These are phyloP conservation scores for Phytopythium litorale DNA, from an alignment of 352 stramenopile genomes.

Conservation along the genomic window DNA sequence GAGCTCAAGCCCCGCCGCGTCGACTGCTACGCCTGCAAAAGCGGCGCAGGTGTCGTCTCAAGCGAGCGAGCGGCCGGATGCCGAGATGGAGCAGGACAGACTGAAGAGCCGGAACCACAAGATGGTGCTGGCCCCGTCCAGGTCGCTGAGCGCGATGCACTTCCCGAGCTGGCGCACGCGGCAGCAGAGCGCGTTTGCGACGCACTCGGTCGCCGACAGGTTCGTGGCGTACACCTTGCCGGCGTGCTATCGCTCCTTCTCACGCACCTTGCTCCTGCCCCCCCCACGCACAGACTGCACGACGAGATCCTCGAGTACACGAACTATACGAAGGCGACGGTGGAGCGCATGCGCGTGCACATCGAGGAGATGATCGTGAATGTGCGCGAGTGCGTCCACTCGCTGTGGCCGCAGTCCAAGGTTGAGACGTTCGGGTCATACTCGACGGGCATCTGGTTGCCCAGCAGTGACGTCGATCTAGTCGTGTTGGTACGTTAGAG, in stretches of 20 bases:
- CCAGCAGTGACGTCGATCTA: conserved; percentile 82
- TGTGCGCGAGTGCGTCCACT: conserved; percentile 56
- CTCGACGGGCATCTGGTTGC: conserved; percentile 85
- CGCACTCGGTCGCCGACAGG: conserved; percentile 29
- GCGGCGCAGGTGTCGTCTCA: not conserved
- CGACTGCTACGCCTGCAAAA: conserved; percentile 6
- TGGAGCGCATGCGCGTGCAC: conserved; percentile 72
- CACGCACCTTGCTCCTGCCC: not conserved
- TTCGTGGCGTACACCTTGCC: not conserved
- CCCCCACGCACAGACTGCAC: conserved; percentile 35
- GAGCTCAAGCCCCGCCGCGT: not conserved
- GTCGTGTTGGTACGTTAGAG: conserved; percentile 53
- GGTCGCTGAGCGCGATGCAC: conserved; percentile 9
- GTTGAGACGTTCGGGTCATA: conserved; percentile 86
- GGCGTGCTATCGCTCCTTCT: not conserved
- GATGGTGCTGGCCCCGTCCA: conserved; percentile 43
- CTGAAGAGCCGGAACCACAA: conserved; percentile 75
- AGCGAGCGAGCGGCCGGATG: conserved; percentile 2
- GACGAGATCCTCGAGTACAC: conserved; percentile 81
- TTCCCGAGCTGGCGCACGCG: conserved; percentile 33
- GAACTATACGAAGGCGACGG: conserved; percentile 60
- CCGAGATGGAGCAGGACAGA: conserved; percentile 39
- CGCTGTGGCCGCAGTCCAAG: conserved; percentile 68
- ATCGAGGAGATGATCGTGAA: conserved; percentile 85
- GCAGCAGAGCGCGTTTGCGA: conserved; percentile 11